Base-by-base conservation (phyloP, 2,329 filamentous ascomycete species). In the Aspergillus arachidicola region DNA sequence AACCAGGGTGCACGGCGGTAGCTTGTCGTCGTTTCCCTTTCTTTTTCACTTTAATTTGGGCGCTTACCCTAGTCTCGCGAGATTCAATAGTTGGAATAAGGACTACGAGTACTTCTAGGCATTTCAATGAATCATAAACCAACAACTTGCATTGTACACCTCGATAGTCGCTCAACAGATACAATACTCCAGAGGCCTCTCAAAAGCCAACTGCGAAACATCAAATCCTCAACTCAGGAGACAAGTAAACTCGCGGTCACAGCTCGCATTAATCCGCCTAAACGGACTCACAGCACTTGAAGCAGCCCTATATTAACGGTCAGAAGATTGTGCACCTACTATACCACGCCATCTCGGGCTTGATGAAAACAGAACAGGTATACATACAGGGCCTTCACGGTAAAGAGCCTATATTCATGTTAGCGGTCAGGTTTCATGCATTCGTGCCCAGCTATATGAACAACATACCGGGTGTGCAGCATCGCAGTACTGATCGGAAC, bases 241-340 rank as follows among this genome's bases (percentile, higher is more conserved):
- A 46, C 43, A 14, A 2, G n/a, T 11, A 46, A 21, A 46, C 10
- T 14, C 4, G n/a, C 1, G 1, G n/a, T 46, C 43, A n/a, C 11
- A 7, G 9, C 11, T 5, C n/a, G 1, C 4, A 1, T 3, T 7
- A 1, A 23, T 7, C 21, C 4, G 16, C n/a, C 19, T 36, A 54
- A 36, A 38, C 51, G 34, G 51, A 28, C 32, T 54, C 51, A 12
- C 51, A 54, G 51, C 51, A 54, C 51, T 36, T 54, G 51, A 36
- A 54, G n/a, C 51, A 36, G 30, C 30, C 32, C 51, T 54, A 34
- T 51, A 34, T 21, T 32, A 4, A 53, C 6, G 10, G 50, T 53
- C 23, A 53, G 50, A 12, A n/a, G 30, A 3, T 16, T 9, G 14
- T n/a, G 4, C 11, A 53, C 28, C 1, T 6, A 28, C 0, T n/a